Evolutionary conservation across 768 basidiomycete species (phyloP), one percentile per base, ranked within the genome.

Genomic region (Fistulinella prunicolor): DNA sequence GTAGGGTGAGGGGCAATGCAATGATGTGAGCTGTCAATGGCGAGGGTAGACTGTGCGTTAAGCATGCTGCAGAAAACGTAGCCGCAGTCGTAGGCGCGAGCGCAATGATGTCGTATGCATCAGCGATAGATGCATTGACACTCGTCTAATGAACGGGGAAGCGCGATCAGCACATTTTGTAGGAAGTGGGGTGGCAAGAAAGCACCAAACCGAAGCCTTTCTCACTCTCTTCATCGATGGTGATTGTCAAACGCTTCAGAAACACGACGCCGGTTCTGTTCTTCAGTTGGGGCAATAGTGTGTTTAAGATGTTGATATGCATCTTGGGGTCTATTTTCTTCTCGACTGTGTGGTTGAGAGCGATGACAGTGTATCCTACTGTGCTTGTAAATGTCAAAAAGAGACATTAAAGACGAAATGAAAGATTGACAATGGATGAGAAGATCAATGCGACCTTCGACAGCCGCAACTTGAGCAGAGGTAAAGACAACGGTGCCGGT

Each of bases 331-430:
- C 87, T 16, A 91, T 73, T 50, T 80, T 83, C 44, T 83, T 82
- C 47, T 81, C 72, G 13, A 87, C 75, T 3, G 79, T 81, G 57
- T 93, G 88, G 56, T 81, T 86, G 53, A 94, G 75, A 1, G 84
- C 86, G 38, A 94, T 62, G 28, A 89, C 82, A 28, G 84, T 80
- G 69, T 93, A 94, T 75, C 92, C 92, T 73, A 94, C 91, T 94
- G 63, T 24, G 26, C 41, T 47, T 52, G 13, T 17, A 38, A 38
- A 16, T 2, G 47, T 63, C 29, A 19, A 36, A 58, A 42, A 30
- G 13, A 21, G 29, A n/a, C 10, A 19, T 6, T n/a, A 41, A 20
- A 8, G 1, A 1, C 0, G 16, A 4, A 3, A 20, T 0, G 34
- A 53, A 26, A 38, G 50, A 77, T 85, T 60, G 53, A 89, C 89